phyloP scores from a whole-genome alignment of 1,284 basidiomycete genomes.

The Tilletia indica region DNA sequence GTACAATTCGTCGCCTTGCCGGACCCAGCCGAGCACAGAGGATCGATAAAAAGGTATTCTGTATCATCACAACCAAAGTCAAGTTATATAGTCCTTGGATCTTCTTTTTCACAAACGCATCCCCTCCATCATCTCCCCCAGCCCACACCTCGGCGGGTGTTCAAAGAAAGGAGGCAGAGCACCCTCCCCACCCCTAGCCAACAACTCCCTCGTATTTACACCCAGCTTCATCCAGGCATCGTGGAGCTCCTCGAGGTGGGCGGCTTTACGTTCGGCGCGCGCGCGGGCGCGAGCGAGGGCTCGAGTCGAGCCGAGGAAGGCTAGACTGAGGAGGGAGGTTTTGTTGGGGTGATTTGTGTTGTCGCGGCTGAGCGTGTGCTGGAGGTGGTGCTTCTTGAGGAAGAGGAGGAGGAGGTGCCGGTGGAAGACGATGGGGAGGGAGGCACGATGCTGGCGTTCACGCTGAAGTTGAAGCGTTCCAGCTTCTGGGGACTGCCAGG shows the following conservation, averaged over 20 bases:
- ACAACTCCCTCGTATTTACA: not conserved
- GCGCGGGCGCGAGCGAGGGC: not conserved
- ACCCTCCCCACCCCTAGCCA: not conserved
- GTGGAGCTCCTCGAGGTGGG: constrained; percentile 1
- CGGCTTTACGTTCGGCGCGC: not conserved
- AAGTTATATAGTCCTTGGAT: too few relatives aligned
- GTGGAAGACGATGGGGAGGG: not conserved
- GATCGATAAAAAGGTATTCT: too few relatives aligned
- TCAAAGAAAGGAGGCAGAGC: constrained; percentile 8
- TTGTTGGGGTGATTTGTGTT: too few relatives aligned
- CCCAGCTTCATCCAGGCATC: constrained; percentile 1
- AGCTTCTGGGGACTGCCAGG: not conserved
- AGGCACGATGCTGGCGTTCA: not conserved
- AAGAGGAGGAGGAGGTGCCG: not conserved
- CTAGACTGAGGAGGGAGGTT: not conserved
- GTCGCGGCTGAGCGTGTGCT: not conserved
- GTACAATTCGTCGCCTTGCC: too few relatives aligned
- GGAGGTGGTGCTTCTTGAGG: not conserved
- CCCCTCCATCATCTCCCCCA: not conserved
- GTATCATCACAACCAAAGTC: too few relatives aligned
- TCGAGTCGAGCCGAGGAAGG: not conserved
- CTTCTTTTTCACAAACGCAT: too few relatives aligned
- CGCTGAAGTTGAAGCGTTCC: not conserved
- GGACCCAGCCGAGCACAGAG: too few relatives aligned
- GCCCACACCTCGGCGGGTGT: not conserved